Evolutionary conservation across 257 asterid species (phyloP), one percentile per base, ranked within the genome.

Genomic region (Haberlea rhodopensis): DNA sequence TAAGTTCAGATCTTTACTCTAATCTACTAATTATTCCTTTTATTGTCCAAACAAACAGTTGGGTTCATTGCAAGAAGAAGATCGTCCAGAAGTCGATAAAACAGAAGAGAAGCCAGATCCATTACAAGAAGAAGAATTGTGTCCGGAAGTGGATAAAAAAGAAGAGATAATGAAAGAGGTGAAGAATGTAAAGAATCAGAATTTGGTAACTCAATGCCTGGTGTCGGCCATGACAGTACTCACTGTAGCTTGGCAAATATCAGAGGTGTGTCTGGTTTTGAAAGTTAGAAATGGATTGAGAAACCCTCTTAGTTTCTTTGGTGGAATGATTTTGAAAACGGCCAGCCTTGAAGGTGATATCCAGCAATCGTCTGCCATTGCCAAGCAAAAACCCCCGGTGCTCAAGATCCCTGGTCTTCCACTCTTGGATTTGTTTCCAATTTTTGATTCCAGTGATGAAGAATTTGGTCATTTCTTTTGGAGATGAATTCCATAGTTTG

Each of bases 201-300:
- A 91, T 45, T 23, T 68, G 13, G 73, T 84, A 18, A 91, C 97
- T 1, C 98, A 89, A 43, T 76, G 81, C 51, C 97, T 91, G 31
- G 63, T 92, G 8, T 74, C 95, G 2, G 79, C 74, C 21, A 70
- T 86, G 88, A 84, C 89, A 9, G 61, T 84, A 1, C 69, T 89
- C 65, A 92, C 98, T 1, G 43, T 85, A 10, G 73, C 78, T 19
- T 92, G 98, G 98, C 97, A 89, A 63, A 60, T 89, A 46, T 92
- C 98, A 0, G 94, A 89, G 58, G 83, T 87, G 3, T 89, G 97
- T 5, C 68, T 89, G 7, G 71, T 87, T 54, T 57, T 82, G 52
- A 89, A 70, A 61, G 28, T 89, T 24, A 89, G 75, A 72, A 65
- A 87, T 3, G 82, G 85, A 21, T 11, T 92, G 46, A 82, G 53